Conservation (phyloP, 352 stramenopile genomes). For the Phytophthora agathidicida region DNA sequence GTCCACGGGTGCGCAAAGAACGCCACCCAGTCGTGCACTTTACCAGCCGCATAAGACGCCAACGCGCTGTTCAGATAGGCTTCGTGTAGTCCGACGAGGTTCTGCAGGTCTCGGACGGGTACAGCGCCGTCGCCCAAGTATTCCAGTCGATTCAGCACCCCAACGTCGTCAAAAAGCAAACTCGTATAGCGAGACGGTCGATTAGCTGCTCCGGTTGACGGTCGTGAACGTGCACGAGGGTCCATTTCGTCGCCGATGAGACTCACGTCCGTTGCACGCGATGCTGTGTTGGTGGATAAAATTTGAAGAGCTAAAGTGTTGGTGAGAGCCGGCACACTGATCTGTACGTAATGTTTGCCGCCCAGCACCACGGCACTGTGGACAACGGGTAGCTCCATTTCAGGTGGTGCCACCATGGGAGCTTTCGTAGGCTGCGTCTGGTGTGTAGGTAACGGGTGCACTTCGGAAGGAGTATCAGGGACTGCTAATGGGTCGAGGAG, state of each 20-base stretch:
- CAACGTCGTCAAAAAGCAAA: slow-evolving; percentile 77
- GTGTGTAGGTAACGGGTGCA: slow-evolving; percentile 16
- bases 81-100: slow-evolving; percentile 84
- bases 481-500: slow-evolving; percentile 65
- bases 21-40: slow-evolving; percentile 82
- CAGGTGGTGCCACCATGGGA: slow-evolving; percentile 55
- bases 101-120: slow-evolving; percentile 72
- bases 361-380: slow-evolving; percentile 45
- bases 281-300: slow-evolving; percentile 52
- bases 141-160: slow-evolving; percentile 73
- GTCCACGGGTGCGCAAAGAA: slow-evolving; percentile 88
- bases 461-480: slow-evolving; percentile 1
- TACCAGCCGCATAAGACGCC: slow-evolving; percentile 68
- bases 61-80: slow-evolving; percentile 87
- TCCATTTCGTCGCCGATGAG: slow-evolving; percentile 28
- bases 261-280: slow-evolving; percentile 10
- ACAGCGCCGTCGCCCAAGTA: slow-evolving; percentile 66
- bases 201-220: slow-evolving; percentile 9
- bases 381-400: slow-evolving; percentile 77
- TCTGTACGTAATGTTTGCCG: slow-evolving; percentile 71
- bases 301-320: slow-evolving; percentile 71
- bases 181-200: slow-evolving; percentile 55
- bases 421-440: slow-evolving; percentile 18
- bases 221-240: slow-evolving; percentile 16
- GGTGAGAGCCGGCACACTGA: slow-evolving; percentile 71